Base-by-base conservation (phyloP, 2,329 filamentous ascomycete genomes). In the Scortechinia acanthostroma region DNA sequence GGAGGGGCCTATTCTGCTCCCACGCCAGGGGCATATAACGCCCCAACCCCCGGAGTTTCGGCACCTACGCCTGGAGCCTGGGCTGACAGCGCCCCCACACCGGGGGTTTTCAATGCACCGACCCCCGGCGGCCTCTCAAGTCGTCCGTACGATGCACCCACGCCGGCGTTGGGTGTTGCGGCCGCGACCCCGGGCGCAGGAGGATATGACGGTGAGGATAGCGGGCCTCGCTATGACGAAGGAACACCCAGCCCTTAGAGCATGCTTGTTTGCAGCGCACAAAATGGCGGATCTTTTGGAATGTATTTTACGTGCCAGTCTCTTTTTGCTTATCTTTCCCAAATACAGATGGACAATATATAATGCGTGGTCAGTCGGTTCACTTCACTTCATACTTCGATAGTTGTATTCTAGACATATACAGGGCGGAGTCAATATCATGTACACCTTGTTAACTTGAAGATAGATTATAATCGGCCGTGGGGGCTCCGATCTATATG, bases 41-140 rank as follows among this genome's bases (percentile, higher is more conserved):
- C 44, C 70, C 70, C 43, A 77, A 83, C 48, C 66, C 73, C 4
- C 83, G 79, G 78, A 75, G 75, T 28, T 80, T 78, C 58, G n/a
- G 64, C 4, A 67, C 70, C 1, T 59, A 58, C 30, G 61, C 76
- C 0, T 13, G 35, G 35, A 10, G 35, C 13, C 6, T 30, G 25
- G 25, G 35, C 35, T 40, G 10, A 13, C 17, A 40, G 35, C 20
- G 84, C 83, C 3, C 84, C 83, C 2, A 86, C 82, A 0, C 82
- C 82, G 0, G 80, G 77, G 16, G 76, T 68, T 19, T 61, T 82
- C 55, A 79, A 77, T 52, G 86, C 86, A 3, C 86, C 86, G 0
- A 90, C 86, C 0, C 86, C 84, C 0, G 84, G 82, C 2, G 82
- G 1, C n/a, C n/a, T n/a, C n/a, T n/a, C n/a, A n/a, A n/a, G n/a